phyloP scores from a whole-genome alignment of 768 basidiomycete species.

The Mycena chlorophos region DNA sequence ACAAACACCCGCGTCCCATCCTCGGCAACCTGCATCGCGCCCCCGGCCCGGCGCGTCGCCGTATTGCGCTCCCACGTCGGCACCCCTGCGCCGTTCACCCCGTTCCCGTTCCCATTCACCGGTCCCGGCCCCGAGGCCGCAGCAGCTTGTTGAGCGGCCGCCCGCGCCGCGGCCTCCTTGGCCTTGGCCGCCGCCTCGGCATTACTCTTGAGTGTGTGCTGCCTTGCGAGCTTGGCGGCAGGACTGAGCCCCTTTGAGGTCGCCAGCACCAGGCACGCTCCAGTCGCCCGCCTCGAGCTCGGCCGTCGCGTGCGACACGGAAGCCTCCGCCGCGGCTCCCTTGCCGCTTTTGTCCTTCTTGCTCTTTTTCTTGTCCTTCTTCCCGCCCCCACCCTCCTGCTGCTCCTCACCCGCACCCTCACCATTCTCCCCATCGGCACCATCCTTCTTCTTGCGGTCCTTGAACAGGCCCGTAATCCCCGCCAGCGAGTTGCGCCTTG shows the following conservation, averaged over 20 bases:
- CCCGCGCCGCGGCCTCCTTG: conserved; percentile 58
- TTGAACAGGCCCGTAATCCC: conserved; percentile 95
- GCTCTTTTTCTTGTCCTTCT: conserved; percentile 48
- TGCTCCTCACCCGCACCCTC: conserved; percentile 67
- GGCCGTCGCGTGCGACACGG: conserved; percentile 79
- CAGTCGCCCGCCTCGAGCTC: conserved; percentile 81
- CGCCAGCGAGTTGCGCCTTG: conserved; percentile 83
- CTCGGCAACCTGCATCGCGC: conserved; percentile 50
- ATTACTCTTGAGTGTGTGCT: conserved; percentile 88
- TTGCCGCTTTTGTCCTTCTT: conserved; percentile 59
- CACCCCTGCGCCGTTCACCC: conserved; percentile 41
- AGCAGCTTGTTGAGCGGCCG: conserved; percentile 52
- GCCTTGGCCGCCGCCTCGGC: conserved; percentile 73
- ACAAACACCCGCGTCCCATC: conserved; percentile 65
- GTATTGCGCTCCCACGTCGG: conserved; percentile 86
- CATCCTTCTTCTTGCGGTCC: conserved; percentile 66
- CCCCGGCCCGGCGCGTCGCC: conserved; percentile 47
- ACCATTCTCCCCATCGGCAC: conserved; percentile 42
- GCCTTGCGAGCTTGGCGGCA: conserved; percentile 84
- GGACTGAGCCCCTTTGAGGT: conserved; percentile 79
- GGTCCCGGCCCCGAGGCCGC: conserved; percentile 33
- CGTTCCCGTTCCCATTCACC: background rate
- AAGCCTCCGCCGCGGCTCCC: conserved; percentile 63
- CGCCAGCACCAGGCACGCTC: conserved; percentile 50
- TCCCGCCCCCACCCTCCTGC: conserved; percentile 44